Evolutionary conservation across 768 basidiomycete genomes (phyloP).

Genomic region (Lactifluus subvellereus): DNA sequence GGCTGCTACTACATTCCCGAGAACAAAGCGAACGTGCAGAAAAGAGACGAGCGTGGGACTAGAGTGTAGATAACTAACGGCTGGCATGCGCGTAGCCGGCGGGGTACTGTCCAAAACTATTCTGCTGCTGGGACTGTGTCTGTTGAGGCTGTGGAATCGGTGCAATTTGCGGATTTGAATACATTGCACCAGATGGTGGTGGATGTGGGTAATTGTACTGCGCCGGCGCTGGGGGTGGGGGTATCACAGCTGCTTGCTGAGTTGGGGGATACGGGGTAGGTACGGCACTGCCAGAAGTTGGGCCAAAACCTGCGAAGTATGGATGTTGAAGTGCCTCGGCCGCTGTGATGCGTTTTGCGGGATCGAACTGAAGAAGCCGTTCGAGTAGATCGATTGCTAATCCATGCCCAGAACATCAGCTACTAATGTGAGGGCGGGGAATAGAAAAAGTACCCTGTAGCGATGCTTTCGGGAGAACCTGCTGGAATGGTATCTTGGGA

Average conservation of each 20-base stretch:
- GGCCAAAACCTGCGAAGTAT: slow-evolving; percentile 58
- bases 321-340: slow-evolving; percentile 88
- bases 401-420: slow-evolving; percentile 3
- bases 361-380: slow-evolving; percentile 92
- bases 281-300: slow-evolving; percentile 40
- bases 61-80: slow-evolving; percentile 9
- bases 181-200: slow-evolving; percentile 36
- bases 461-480: slow-evolving; percentile 80
- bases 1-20: slow-evolving; percentile 3
- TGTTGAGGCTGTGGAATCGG: slow-evolving; percentile 35
- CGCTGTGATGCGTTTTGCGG: slow-evolving; percentile 84
- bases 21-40: slow-evolving; percentile 2
- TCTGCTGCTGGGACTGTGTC: slow-evolving; percentile 21
- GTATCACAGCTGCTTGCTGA: slow-evolving; percentile 47
- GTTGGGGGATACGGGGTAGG: slow-evolving; percentile 36
- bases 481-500: slow-evolving; percentile 73
- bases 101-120: slow-evolving; percentile 24
- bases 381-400: slow-evolving; percentile 89
- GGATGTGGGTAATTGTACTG: slow-evolving; percentile 62
- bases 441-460: slow-evolving; percentile 55
- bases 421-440: neutral
- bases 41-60: neutral
- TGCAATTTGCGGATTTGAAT: slow-evolving; percentile 18
- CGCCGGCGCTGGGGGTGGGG: slow-evolving; percentile 29
- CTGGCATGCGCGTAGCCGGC: slow-evolving; percentile 22